Conservation (phyloP, 371 early-diverging fungal genomes). For the Aphelidium insulamus region DNA sequence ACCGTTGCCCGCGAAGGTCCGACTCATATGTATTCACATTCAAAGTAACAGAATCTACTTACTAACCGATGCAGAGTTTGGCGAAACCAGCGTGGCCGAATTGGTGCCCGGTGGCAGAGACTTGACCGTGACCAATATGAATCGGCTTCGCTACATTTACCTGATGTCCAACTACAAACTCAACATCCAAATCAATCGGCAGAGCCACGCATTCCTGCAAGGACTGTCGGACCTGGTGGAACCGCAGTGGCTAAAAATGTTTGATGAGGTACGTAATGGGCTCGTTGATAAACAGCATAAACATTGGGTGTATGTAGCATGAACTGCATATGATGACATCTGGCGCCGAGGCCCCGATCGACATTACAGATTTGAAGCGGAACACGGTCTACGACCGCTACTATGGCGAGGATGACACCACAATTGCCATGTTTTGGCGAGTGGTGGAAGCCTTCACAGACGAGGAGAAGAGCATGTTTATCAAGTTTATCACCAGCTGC, state of each 20-base stretch:
- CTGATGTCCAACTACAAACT: slow-evolving; percentile 53
- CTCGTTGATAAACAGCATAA: background rate
- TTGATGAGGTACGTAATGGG: slow-evolving; percentile 28
- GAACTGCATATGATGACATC: slow-evolving; percentile 79
- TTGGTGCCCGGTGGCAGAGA: slow-evolving; percentile 49
- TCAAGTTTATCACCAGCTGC: slow-evolving; percentile 81
- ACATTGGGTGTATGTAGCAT: slow-evolving; percentile 13
- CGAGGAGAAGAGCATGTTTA: slow-evolving; percentile 37
- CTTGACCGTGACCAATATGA: slow-evolving; percentile 54
- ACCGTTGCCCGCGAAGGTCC: slow-evolving; percentile 39
- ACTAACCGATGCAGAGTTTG: slow-evolving; percentile 16
- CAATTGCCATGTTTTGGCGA: slow-evolving; percentile 61
- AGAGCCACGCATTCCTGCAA: slow-evolving; percentile 54
- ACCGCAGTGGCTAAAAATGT: slow-evolving; percentile 50
- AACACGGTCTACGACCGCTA: slow-evolving; percentile 69
- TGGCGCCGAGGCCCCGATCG: slow-evolving; percentile 49
- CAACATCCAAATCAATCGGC: slow-evolving; percentile 52
- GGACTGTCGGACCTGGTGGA: slow-evolving; percentile 61
- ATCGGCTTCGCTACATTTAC: slow-evolving; percentile 60
- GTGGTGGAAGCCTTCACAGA: slow-evolving; percentile 38
- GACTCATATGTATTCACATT: slow-evolving; percentile 6
- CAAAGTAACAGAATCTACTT: slow-evolving; percentile 6
- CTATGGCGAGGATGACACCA: slow-evolving; percentile 34
- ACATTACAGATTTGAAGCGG: slow-evolving; percentile 44
- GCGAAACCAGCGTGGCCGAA: slow-evolving; percentile 30